Conservation (phyloP, 148 eudicot genomes). For the Vaccinium macrocarpon region DNA sequence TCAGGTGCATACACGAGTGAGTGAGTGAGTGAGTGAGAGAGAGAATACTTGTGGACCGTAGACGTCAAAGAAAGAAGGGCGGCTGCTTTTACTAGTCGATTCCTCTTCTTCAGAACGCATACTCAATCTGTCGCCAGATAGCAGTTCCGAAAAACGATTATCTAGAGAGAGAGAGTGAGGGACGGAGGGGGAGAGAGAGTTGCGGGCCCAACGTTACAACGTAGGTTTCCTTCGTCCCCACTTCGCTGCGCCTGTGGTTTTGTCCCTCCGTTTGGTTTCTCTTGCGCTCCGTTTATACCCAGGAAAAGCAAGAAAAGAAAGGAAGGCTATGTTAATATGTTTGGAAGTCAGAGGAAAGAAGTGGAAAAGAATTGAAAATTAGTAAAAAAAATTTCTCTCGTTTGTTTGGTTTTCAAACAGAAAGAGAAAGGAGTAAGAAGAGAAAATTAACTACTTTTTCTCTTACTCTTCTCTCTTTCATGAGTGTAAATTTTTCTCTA, state of each 20-base stretch:
- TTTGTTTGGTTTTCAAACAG: too few species aligned
- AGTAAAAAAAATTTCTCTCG: too few species aligned
- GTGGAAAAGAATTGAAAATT: too few species aligned
- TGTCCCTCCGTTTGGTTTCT: neutral
- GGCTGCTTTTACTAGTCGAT: neutral
- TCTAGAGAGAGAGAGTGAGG: neutral
- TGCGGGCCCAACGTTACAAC: neutral
- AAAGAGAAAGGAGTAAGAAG: too few species aligned
- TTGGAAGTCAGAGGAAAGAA: too few species aligned
- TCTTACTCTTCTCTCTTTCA: too few species aligned
- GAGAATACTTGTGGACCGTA: constrained; percentile 72
- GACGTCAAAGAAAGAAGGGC: constrained; percentile 46
- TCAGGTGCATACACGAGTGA: neutral
- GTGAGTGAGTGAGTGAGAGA: neutral
- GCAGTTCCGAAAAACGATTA: neutral
- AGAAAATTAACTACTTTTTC: too few species aligned
- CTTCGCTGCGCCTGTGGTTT: neutral
- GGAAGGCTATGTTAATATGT: too few species aligned
- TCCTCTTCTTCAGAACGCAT: constrained; percentile 25
- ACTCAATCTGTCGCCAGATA: neutral
- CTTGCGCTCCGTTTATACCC: neutral
- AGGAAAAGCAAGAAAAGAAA: too few species aligned
- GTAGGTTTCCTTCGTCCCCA: neutral
- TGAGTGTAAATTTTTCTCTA: too few species aligned
- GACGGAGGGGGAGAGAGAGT: neutral